Conservation (phyloP, 1,284 basidiomycete genomes). For the Fomitopsis palustris region DNA sequence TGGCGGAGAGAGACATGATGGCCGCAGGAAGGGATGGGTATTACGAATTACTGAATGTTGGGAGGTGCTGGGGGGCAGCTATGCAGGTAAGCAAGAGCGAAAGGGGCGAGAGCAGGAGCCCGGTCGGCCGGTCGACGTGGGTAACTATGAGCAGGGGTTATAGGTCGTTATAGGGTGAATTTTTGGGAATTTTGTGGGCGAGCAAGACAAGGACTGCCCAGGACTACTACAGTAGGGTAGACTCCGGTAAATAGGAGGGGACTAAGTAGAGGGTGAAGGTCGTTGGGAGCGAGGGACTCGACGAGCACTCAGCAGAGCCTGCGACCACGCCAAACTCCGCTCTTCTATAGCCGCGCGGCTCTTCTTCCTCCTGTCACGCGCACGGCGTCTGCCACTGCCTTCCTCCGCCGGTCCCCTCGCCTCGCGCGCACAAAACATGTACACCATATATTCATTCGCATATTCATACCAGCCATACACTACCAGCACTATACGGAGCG, state of each 20-base stretch:
- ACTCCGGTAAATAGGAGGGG: slow-evolving; percentile 37
- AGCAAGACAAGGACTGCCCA: slow-evolving; percentile 37
- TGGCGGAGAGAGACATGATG: slow-evolving; percentile 85
- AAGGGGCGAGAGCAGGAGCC: slow-evolving; percentile 28
- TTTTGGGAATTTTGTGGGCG: slow-evolving; percentile 34
- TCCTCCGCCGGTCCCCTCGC: background rate
- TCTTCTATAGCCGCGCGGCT: slow-evolving; percentile 19
- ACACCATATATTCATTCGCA: background rate
- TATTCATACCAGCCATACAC: slow-evolving; percentile 3
- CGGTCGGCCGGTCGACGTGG: slow-evolving; percentile 34
- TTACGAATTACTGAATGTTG: slow-evolving; percentile 76
- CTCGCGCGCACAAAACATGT: background rate
- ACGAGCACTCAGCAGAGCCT: slow-evolving; percentile 20
- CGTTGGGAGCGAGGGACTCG: slow-evolving; percentile 35
- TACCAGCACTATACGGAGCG: slow-evolving; percentile 9
- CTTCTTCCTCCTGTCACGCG: slow-evolving; percentile 11
- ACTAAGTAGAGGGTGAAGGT: slow-evolving; percentile 45
- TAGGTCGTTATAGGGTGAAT: slow-evolving; percentile 37
- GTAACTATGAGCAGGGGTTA: slow-evolving; percentile 46
- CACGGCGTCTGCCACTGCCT: background rate
- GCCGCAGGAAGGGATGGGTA: slow-evolving; percentile 48
- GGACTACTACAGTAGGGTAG: slow-evolving; percentile 37
- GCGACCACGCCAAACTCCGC: slow-evolving; percentile 41
- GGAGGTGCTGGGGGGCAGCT: slow-evolving; percentile 19
- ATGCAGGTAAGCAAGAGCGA: slow-evolving; percentile 25